A percentile compares a stretch with the other conserved stretches of the same genome.
phyloP scores from a whole-genome alignment of 139 green algal species.

The Micractinium sp. region DNA sequence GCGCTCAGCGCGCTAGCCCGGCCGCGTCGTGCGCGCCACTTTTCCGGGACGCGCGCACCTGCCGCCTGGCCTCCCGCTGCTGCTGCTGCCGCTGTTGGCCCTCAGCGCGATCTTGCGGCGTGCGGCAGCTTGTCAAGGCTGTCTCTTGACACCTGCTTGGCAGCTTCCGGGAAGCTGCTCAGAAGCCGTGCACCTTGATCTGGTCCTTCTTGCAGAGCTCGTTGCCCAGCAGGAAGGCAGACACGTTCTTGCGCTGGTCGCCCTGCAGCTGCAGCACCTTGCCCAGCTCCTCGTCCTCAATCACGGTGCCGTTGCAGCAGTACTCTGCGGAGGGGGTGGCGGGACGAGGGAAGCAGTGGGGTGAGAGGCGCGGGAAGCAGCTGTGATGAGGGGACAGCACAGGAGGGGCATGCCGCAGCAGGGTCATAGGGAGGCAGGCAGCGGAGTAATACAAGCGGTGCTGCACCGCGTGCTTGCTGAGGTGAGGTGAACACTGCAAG shows the following conservation, averaged over 20 bases:
- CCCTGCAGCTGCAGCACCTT: conserved; percentile 98
- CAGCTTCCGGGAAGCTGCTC: conserved; percentile 15
- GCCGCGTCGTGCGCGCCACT: background rate
- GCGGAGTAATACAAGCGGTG: background rate
- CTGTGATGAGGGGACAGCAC: background rate
- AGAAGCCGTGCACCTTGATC: conserved; percentile 99
- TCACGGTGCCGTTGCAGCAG: conserved; percentile 99
- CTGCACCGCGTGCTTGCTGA: too few relatives aligned
- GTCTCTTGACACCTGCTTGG: too few relatives aligned
- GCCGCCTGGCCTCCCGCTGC: background rate
- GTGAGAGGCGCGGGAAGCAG: too few relatives aligned
- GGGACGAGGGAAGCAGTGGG: background rate
- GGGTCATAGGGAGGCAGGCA: too few relatives aligned
- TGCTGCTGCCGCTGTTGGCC: too few relatives aligned
- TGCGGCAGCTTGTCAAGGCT: too few relatives aligned
- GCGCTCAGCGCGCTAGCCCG: background rate
- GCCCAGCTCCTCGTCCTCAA: conserved; percentile 96
- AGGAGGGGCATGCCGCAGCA: background rate
- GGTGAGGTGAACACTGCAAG: too few relatives aligned
- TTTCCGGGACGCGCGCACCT: background rate
- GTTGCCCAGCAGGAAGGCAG: conserved; percentile 88
- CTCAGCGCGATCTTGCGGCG: too few relatives aligned
- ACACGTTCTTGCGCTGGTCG: conserved; percentile 99
- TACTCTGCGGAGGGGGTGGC: conserved; percentile 78
- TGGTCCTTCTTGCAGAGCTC: conserved; percentile 97